Evolutionary conservation across 371 early-diverging fungal species (phyloP).

Genomic region (Lichtheimia ramosa): DNA sequence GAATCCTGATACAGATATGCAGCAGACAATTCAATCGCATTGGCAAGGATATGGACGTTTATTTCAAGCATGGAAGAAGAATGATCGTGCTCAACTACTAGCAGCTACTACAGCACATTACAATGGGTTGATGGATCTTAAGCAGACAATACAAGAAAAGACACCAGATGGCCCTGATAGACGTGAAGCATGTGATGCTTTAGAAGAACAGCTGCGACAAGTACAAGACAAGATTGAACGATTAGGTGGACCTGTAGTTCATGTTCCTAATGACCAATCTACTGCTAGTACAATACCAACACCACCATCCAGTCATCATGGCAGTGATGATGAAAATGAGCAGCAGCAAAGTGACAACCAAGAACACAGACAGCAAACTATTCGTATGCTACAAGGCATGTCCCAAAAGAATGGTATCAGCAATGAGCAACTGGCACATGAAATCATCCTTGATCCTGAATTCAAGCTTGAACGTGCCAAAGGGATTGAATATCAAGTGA

Average conservation of each 20-base stretch:
- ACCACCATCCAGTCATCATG: conserved; percentile 8
- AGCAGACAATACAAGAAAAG: conserved; percentile 59
- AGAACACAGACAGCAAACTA: conserved; percentile 11
- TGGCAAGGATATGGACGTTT: conserved; percentile 58
- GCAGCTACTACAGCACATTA: conserved; percentile 63
- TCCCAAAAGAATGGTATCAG: conserved; percentile 8
- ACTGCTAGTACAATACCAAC: conserved; percentile 10
- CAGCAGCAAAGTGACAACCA: not conserved
- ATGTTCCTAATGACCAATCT: not conserved
- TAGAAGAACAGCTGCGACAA: conserved; percentile 51
- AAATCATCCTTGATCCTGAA: conserved; percentile 75
- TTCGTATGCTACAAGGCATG: conserved; percentile 1
- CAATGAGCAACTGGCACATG: conserved; percentile 77
- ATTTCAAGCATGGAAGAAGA: conserved; percentile 71
- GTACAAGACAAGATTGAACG: conserved; percentile 24
- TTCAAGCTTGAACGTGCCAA: conserved; percentile 49
- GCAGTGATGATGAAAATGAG: not conserved
- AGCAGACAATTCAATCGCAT: conserved; percentile 15
- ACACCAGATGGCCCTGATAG: conserved; percentile 43
- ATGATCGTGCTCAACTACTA: conserved; percentile 60
- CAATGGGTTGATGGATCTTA: conserved; percentile 64
- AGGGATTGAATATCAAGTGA: conserved; percentile 52
- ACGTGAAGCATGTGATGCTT: conserved; percentile 20
- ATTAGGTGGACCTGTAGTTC: conserved; percentile 21
- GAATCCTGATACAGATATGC: conserved; percentile 30